Evolutionary conservation across 208 protist species (phyloP), one percentile per base, ranked within the genome.

Genomic region (Vickermania ingenoplastis): DNA sequence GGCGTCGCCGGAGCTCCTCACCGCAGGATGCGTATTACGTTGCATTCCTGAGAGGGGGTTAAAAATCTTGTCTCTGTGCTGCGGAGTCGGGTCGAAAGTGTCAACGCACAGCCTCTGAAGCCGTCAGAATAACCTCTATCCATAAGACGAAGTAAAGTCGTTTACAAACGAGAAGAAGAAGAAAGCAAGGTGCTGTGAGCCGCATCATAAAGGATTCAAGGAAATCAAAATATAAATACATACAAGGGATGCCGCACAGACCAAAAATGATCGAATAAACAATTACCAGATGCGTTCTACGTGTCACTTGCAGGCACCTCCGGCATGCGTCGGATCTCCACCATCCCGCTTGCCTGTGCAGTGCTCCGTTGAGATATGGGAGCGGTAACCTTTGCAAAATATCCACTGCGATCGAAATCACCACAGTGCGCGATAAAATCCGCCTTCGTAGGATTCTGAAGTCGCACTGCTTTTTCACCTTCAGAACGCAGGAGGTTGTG

Each of bases 401-500:
- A 65, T 2, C 75, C 79, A 45, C 63, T 49, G 1, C 53, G 57
- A 41, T 71, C 59, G 59, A 72, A 7, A 45, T 79, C 70, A 7
- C 63, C 72, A 2, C 57, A 65, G 64, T 79, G 71, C 31, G 72
- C 65, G 13, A 74, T 65, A 60, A 86, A 92, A 53, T 86, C 79
- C 2, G 63, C 53, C 48, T 60, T 58, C 1, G 79, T 73, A 2
- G 80, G 81, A 63, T 86, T 79, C 52, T 73, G 69, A 21, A 92
- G 72, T 0, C 86, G 81, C 41, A 92, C 86, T 54, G 83, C 63
- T 57, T 86, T 89, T 36, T 80, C 69, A 7, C 17, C 36, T 11
- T 83, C 78, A 26, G 61, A 67, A 50, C 79, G 59, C 11, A 80
- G 41, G 45, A 73, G 68, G 63, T 84, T 89, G 36, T 76, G 69